Base-by-base conservation (phyloP, 768 basidiomycete species). In the Mrakia blollopis region DNA sequence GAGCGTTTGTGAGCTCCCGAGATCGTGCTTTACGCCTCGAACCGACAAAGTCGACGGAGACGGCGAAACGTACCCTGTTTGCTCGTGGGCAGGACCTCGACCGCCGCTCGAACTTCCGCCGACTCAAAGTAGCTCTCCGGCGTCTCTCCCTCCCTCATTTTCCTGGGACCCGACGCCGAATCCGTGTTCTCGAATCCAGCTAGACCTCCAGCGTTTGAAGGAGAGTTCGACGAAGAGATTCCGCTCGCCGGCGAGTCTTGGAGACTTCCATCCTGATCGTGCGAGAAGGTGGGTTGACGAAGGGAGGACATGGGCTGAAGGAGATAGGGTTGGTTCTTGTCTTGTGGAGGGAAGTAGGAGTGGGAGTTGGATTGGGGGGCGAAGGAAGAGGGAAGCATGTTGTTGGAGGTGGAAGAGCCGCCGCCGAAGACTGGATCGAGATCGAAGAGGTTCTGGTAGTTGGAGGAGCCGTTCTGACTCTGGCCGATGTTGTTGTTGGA, bases 71-170 rank as follows among this genome's bases (percentile, higher is more conserved):
- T n/a, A 37, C 52, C 72, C 47, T 74, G 73, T 62, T 74, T 74
- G 41, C 62, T 52, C 32, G 61, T 74, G 61, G 62, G 47, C 30
- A 65, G 28, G 18, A 35, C 41, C 28, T 50, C 73, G n/a, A 74
- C 63, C 10, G 73, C 60, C 30, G 61, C 61, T 35, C 23, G 16
- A 21, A 74, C 62, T 1, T 74, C 73, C 28, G 61, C 10, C 30
- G 62, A 65, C 44, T 63, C 47, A 39, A 74, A 74, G 73, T 65
- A 74, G 28, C 16, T 35, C 21, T 65, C 62, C 1, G 73, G 47
- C 10, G 28, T 67, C 63, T 74, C 73, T 6, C 62, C 73, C 18
- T 39, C 28, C 13, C 44, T 62, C 3, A 67, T 30, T 30, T 39
- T 68, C 37, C 65, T 68, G 23, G 65, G 35, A 10, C 37, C 39